phyloP scores from a whole-genome alignment of 257 asterid genomes.

The Nicotiana paniculata region DNA sequence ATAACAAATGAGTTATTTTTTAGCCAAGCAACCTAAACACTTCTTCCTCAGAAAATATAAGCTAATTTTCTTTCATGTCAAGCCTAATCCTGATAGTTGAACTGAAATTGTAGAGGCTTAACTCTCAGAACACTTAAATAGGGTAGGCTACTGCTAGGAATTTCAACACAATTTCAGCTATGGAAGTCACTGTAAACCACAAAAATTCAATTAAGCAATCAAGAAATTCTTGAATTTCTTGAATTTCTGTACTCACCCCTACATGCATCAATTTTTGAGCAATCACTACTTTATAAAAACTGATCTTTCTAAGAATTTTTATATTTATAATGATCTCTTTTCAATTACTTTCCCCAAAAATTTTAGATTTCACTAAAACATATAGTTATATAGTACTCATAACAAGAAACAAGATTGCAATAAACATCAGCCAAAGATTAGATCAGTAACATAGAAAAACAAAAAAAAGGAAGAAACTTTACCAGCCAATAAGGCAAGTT shows the following conservation, averaged over 20 bases:
- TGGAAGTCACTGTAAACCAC: background rate
- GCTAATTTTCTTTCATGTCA: background rate
- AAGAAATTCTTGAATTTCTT: background rate
- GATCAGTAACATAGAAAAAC: background rate
- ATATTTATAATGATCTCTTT: background rate
- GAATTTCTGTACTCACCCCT: background rate
- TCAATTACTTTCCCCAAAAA: background rate
- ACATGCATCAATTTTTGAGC: background rate
- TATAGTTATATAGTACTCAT: background rate
- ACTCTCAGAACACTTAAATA: background rate
- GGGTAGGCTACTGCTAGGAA: background rate
- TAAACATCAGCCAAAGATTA: slow-evolving; percentile 4
- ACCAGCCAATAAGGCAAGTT: slow-evolving; percentile 63
- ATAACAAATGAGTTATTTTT: background rate
- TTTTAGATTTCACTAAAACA: background rate
- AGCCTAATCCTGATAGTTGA: background rate
- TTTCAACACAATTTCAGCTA: background rate
- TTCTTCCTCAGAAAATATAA: background rate
- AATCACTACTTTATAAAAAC: background rate
- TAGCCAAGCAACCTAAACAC: background rate
- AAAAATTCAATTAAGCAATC: background rate
- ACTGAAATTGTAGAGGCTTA: background rate
- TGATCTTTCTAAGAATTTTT: background rate
- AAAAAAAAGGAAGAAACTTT: background rate
- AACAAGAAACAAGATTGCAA: background rate